These are phyloP conservation scores for Alternaria incomplexa DNA, from an alignment of 2,329 filamentous ascomycete species.

Conservation along the genomic window DNA sequence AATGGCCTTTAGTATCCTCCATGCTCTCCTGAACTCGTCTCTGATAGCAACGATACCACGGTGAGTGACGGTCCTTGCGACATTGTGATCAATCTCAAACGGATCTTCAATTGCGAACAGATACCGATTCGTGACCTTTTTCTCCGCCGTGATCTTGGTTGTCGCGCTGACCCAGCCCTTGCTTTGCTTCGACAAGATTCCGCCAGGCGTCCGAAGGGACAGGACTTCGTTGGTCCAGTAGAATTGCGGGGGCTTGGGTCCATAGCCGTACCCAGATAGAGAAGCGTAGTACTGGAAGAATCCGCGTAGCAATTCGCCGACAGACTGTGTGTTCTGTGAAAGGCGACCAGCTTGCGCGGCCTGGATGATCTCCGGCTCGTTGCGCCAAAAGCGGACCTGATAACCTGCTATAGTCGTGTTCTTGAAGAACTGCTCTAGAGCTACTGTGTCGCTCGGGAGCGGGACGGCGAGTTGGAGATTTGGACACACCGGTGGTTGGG, in stretches of 20 bases:
- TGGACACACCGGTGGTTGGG: slow-evolving; percentile 78
- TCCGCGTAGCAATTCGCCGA: slow-evolving; percentile 75
- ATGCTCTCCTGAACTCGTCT: slow-evolving; percentile 83
- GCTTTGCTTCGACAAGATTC: slow-evolving; percentile 72
- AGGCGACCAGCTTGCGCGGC: slow-evolving; percentile 66
- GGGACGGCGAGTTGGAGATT: slow-evolving; percentile 72
- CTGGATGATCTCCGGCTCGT: slow-evolving; percentile 71
- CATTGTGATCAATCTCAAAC: slow-evolving; percentile 86
- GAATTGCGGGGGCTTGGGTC: slow-evolving; percentile 63
- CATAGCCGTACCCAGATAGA: slow-evolving; percentile 42
- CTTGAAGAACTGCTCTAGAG: slow-evolving; percentile 48
- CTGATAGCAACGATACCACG: slow-evolving; percentile 80
- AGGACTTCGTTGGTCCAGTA: slow-evolving; percentile 82
- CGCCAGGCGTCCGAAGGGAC: slow-evolving; percentile 74
- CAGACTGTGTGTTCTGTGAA: slow-evolving; percentile 70
- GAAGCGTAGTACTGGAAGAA: slow-evolving; percentile 90
- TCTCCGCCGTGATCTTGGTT: slow-evolving; percentile 66
- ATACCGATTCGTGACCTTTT: slow-evolving; percentile 79
- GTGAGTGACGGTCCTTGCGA: slow-evolving; percentile 84
- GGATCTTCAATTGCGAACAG: slow-evolving; percentile 92
- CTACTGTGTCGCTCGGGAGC: slow-evolving; percentile 15
- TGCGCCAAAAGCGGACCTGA: slow-evolving; percentile 78
- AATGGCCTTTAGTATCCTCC: slow-evolving; percentile 61
- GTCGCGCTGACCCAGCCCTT: slow-evolving; percentile 90
- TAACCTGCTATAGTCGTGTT: slow-evolving; percentile 65